phyloP scores from a whole-genome alignment of 2,329 filamentous ascomycete species.

The Beauveria medogensis region DNA sequence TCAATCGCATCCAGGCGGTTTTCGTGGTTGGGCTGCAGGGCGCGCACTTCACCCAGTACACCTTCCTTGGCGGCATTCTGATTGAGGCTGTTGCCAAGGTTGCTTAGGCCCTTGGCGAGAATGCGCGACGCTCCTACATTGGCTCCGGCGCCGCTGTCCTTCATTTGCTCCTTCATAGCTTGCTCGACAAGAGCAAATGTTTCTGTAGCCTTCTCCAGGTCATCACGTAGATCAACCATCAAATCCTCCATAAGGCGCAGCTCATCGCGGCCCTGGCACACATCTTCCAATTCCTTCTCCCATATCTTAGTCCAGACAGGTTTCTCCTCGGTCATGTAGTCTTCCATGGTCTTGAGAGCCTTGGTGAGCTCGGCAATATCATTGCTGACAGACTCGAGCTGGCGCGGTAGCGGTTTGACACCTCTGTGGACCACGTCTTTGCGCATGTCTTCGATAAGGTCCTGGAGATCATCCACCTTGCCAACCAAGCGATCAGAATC shows the following conservation, averaged over 20 bases:
- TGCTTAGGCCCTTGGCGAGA: constrained; percentile 46
- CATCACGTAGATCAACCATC: constrained; percentile 83
- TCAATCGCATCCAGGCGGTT: constrained; percentile 90
- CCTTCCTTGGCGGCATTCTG: constrained; percentile 81
- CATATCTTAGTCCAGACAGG: constrained; percentile 98
- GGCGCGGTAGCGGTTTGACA: constrained; percentile 80
- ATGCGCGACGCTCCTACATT: constrained; percentile 45
- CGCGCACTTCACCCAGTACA: constrained; percentile 85
- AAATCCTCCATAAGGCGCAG: constrained; percentile 95
- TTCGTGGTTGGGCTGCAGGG: constrained; percentile 90
- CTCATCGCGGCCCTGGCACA: constrained; percentile 91
- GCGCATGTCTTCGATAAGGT: constrained; percentile 89
- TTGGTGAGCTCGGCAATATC: constrained; percentile 75
- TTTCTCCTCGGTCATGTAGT: constrained; percentile 85
- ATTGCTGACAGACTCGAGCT: constrained; percentile 82
- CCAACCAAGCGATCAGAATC: constrained; percentile 88
- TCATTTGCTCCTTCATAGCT: constrained; percentile 95
- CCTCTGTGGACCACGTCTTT: constrained; percentile 94
- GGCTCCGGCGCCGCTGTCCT: constrained; percentile 52
- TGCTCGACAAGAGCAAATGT: constrained; percentile 95
- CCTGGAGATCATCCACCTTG: constrained; percentile 94
- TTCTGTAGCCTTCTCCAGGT: constrained; percentile 87
- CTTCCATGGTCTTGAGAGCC: constrained; percentile 89
- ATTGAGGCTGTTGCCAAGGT: constrained; percentile 51
- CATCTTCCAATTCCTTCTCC: constrained; percentile 94